Evolutionary conservation across 1,139 yeast genomes (phyloP).

Genomic region (Zygosaccharomyces pseudobailii): DNA sequence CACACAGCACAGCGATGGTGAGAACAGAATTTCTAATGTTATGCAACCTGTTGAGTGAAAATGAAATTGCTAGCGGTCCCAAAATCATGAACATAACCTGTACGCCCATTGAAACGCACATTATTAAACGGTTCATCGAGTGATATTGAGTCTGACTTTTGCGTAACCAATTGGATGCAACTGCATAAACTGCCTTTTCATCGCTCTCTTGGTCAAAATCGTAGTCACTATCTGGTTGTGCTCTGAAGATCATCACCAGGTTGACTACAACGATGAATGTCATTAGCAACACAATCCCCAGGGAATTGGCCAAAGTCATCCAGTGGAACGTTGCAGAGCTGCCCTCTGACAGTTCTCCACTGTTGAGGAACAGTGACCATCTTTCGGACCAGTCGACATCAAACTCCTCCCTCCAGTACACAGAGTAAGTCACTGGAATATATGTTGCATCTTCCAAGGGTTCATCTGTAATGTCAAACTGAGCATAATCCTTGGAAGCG

Average conservation of each 20-base stretch:
- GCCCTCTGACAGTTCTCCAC: constrained; percentile 38
- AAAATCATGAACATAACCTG: constrained; percentile 62
- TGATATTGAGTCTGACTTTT: constrained; percentile 14
- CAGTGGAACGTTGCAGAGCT: constrained; percentile 25
- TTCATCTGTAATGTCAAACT: constrained; percentile 45
- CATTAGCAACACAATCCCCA: constrained; percentile 21
- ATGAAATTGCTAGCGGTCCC: constrained; percentile 58
- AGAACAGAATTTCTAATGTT: constrained; percentile 64
- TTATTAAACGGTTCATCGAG: constrained; percentile 37
- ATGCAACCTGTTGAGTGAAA: constrained; percentile 52
- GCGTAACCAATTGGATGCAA: constrained; percentile 19
- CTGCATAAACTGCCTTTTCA: constrained; percentile 12
- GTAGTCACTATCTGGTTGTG: constrained; percentile 5
- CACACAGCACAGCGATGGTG: constrained; percentile 54
- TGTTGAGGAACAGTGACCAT: constrained; percentile 68
- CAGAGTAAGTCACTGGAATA: constrained; percentile 79
- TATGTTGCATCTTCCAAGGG: constrained; percentile 33
- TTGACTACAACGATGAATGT: constrained; percentile 21
- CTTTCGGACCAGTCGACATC: constrained; percentile 63
- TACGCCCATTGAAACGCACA: constrained; percentile 67
- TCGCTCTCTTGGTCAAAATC: constrained; percentile 9
- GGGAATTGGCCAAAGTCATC: constrained; percentile 27
- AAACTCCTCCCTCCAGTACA: constrained; percentile 82
- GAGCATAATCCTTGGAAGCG: constrained; percentile 51
- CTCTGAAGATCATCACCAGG: constrained; percentile 11